Evolutionary conservation across 345 rosid species (phyloP), one percentile per base, ranked within the genome.

Genomic region (Eucalyptus lansdowneana): DNA sequence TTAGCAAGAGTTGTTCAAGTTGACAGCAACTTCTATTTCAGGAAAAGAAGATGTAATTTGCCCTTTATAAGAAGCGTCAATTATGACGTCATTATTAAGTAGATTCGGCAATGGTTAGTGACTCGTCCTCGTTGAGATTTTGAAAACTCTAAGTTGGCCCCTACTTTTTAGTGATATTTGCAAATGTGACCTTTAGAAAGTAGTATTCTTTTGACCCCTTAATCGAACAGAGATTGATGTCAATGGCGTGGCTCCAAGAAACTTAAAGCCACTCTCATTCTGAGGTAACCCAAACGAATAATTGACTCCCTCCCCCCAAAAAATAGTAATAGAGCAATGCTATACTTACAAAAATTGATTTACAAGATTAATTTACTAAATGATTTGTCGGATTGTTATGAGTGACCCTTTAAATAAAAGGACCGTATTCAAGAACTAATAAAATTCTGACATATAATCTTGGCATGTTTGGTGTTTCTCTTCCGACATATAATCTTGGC

Each of bases 311-410:
- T 21, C 54, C 6, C 9, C 54, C 0, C 22, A 21, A 0, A 21
- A 7, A 51, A 3, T 51, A 51, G 54, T 0, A 7, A 51, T 17
- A 51, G 0, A 51, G 54, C 0, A 53, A 53, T 19, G 56, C 2
- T 53, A 8, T 1, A 8, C 1, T 53, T 53, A 1, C 2, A 2
- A 53, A 53, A 53, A 53, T 53, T 53, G 24, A 53, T 53, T 53
- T 53, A 53, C 56, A 53, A 53, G 19, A 19, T 53, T 53, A 7
- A 53, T 53, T 53, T 53, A 19, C 24, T 53, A 53, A 53, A 53
- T 8, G 56, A 3, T 53, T 0, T 53, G 10, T 53, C 0, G 56
- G 56, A 53, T 53, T 19, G 24, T 53, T 1, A 0, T 53, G 24
- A 19, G 56, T 1, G 56, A 0, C 24, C 24, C 56, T 53, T 53